A percentile compares a stretch with the other conserved stretches of the same genome.
Evolutionary conservation across 352 stramenopile species (phyloP).

Genomic region (Globisporangium perplexum): DNA sequence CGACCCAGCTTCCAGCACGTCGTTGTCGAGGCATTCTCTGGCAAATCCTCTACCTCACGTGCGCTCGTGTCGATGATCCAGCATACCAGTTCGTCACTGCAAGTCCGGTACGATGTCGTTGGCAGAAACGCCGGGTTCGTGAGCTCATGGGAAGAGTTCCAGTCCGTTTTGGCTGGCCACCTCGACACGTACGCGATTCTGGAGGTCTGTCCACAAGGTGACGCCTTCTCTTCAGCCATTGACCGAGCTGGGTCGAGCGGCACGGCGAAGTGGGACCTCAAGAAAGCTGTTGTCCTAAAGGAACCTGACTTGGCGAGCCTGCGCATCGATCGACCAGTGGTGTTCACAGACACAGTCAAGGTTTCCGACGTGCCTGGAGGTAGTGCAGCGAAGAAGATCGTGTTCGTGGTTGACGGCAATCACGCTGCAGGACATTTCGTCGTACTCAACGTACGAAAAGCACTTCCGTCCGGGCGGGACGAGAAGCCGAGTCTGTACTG

Average conservation of each 20-base stretch:
- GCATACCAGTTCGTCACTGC: slow-evolving; percentile 45
- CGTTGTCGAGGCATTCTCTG: slow-evolving; percentile 32
- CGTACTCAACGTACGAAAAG: slow-evolving; percentile 59
- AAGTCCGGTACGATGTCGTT: slow-evolving; percentile 60
- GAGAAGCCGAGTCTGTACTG: slow-evolving; percentile 50
- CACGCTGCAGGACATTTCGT: slow-evolving; percentile 48
- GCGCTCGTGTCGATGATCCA: slow-evolving; percentile 43
- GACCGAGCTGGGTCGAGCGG: slow-evolving; percentile 40
- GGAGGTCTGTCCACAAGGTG: slow-evolving; percentile 59
- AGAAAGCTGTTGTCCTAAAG: slow-evolving; percentile 34
- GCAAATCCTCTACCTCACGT: slow-evolving; percentile 19
- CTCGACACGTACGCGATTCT: slow-evolving; percentile 64
- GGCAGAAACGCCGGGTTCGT: slow-evolving; percentile 37
- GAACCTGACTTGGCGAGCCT: slow-evolving; percentile 42
- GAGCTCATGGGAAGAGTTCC: slow-evolving; percentile 54
- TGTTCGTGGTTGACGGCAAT: slow-evolving; percentile 32
- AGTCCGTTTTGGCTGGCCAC: slow-evolving; percentile 45
- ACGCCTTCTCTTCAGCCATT: slow-evolving; percentile 45
- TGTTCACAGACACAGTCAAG: slow-evolving; percentile 77
- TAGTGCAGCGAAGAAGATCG: slow-evolving; percentile 31
- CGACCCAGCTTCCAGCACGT: slow-evolving; percentile 50
- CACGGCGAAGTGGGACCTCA: slow-evolving; percentile 58
- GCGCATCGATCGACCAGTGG: slow-evolving; percentile 56
- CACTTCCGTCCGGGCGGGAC: slow-evolving; percentile 23
- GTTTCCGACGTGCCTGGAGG: slow-evolving; percentile 39